Evolutionary conservation across 345 rosid genomes (phyloP).

Genomic region (Populus ilicifolia): DNA sequence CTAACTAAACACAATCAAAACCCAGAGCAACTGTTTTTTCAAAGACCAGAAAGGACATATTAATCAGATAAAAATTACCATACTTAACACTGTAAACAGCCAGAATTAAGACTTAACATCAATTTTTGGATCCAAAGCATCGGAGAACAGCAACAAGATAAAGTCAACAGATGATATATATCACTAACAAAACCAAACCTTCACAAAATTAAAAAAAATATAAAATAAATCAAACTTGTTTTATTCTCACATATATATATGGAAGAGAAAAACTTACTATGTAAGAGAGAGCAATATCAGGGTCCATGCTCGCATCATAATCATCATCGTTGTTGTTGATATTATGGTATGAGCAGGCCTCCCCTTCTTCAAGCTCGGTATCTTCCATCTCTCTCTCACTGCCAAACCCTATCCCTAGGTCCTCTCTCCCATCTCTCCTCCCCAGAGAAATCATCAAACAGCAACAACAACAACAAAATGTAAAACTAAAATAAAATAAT

Average conservation of each 20-base stretch:
- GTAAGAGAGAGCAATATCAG: slow-evolving; percentile 72
- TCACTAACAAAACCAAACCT: slow-evolving; percentile 6
- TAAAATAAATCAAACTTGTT: not conserved
- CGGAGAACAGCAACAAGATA: slow-evolving; percentile 2
- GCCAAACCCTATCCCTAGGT: slow-evolving; percentile 30
- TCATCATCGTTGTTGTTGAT: slow-evolving; percentile 34
- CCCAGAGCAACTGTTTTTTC: not conserved
- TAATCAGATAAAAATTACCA: slow-evolving; percentile 18
- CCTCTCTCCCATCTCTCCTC: slow-evolving; percentile 34
- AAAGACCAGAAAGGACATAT: not conserved
- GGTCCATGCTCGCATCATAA: slow-evolving; percentile 52
- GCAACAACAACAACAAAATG: not conserved
- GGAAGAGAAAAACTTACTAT: slow-evolving; percentile 45
- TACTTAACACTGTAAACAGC: slow-evolving; percentile 18
- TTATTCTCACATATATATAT: not conserved
- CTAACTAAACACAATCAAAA: slow-evolving; percentile 13
- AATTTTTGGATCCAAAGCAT: slow-evolving; percentile 26
- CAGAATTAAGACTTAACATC: slow-evolving; percentile 11
- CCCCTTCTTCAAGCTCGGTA: slow-evolving; percentile 42
- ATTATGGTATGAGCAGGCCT: slow-evolving; percentile 33
- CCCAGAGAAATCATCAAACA: slow-evolving; percentile 29
- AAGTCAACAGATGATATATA: slow-evolving; percentile 20
- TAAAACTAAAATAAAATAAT: not conserved
- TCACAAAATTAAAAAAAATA: not conserved
- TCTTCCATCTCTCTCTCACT: slow-evolving; percentile 34